Conservation (phyloP, 1,139 yeast species). For the Yueomyces sp. region DNA sequence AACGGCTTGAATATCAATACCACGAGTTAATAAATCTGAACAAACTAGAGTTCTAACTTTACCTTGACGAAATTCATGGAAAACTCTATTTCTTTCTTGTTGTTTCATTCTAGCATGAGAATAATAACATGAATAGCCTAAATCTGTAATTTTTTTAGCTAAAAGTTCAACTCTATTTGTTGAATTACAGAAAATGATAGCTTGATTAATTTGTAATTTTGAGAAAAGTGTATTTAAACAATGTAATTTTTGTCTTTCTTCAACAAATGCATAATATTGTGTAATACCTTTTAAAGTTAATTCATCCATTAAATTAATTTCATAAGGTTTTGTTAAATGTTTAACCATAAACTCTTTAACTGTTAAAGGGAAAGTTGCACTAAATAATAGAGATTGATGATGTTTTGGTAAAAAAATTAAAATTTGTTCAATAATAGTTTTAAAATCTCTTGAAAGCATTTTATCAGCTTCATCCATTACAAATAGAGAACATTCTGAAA, state of each 20-base stretch:
- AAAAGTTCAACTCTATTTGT: conserved; percentile 90
- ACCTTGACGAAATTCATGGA: conserved; percentile 97
- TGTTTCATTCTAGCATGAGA: conserved; percentile 98
- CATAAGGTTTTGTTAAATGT: conserved; percentile 85
- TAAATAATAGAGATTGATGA: conserved; percentile 79
- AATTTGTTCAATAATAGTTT: conserved; percentile 78
- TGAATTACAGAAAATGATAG: conserved; percentile 92
- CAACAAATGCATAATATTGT: conserved; percentile 94
- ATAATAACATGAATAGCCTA: conserved; percentile 93
- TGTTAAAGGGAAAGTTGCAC: conserved; percentile 92
- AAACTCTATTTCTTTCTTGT: conserved; percentile 91
- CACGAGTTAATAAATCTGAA: conserved; percentile 92
- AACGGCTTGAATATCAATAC: conserved; percentile 98
- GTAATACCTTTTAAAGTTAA: conserved; percentile 91
- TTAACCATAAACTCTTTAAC: conserved; percentile 89
- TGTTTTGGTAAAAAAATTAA: conserved; percentile 64
- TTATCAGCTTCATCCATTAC: conserved; percentile 99
- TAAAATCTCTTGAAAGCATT: conserved; percentile 85
- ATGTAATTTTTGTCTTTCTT: conserved; percentile 89
- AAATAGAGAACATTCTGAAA: conserved; percentile 77
- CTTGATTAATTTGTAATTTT: conserved; percentile 88
- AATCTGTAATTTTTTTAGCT: conserved; percentile 90
- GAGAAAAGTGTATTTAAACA: conserved; percentile 91
- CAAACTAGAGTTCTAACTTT: conserved; percentile 95
- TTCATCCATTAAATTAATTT: conserved; percentile 95